A percentile compares a stretch with the other conserved stretches of the same genome.
Evolutionary conservation across 2,329 filamentous ascomycete genomes (phyloP).

Genomic region (Colletotrichum tabaci): DNA sequence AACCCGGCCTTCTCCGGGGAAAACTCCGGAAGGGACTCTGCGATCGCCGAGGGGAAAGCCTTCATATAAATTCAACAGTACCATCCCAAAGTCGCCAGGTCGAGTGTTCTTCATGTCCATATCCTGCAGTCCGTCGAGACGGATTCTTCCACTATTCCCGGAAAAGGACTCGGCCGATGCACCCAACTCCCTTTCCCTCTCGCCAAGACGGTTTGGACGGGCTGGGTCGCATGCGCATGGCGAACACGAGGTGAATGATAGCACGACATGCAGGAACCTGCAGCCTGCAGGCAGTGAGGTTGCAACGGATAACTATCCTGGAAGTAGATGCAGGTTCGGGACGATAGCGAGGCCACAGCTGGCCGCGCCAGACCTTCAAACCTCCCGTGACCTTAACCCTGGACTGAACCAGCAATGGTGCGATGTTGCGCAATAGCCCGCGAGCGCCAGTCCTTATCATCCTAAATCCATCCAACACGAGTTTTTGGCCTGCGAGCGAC

Average conservation of each 20-base stretch:
- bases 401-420: neutral
- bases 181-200: neutral
- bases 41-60: neutral
- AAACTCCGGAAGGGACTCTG: neutral
- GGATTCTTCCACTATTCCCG: neutral
- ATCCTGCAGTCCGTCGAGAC: neutral
- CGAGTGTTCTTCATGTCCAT: neutral
- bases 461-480: neutral
- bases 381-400: neutral
- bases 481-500: neutral
- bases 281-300: neutral
- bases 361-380: neutral
- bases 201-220: constrained; percentile 8
- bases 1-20: neutral
- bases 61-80: neutral
- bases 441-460: too few species aligned
- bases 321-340: neutral
- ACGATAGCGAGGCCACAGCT: neutral
- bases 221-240: neutral
- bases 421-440: constrained; percentile 19
- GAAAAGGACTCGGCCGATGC: constrained; percentile 23
- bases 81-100: too few species aligned
- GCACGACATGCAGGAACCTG: constrained; percentile 19
- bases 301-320: constrained; percentile 7
- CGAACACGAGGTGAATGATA: constrained; percentile 27